phyloP scores from a whole-genome alignment of 805 yeast species.

The Kregervanrija fluxuum region DNA sequence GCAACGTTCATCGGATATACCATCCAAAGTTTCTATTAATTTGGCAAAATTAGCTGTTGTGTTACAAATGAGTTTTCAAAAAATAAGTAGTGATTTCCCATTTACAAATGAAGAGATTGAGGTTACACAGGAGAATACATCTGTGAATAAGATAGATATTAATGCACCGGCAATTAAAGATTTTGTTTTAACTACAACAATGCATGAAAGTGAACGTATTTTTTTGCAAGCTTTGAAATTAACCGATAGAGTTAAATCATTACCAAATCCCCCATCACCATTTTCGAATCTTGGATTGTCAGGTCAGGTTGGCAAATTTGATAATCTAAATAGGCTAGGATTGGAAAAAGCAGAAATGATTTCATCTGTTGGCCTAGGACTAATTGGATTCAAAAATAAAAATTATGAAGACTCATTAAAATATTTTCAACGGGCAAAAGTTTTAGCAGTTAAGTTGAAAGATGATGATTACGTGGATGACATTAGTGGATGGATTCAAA shows the following conservation, averaged over 20 bases:
- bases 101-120: slow-evolving; percentile 6
- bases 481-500: slow-evolving; percentile 10
- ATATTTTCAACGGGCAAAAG: slow-evolving; percentile 12
- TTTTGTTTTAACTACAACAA: slow-evolving; percentile 11
- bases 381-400: slow-evolving; percentile 10
- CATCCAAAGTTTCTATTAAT: slow-evolving; percentile 12
- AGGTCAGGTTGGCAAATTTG: too few relatives aligned
- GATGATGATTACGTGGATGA: slow-evolving; percentile 12
- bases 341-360: slow-evolving; percentile 18
- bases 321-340: slow-evolving; percentile 1
- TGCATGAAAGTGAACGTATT: slow-evolving; percentile 11
- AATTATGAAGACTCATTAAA: slow-evolving; percentile 6
- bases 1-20: slow-evolving; percentile 15
- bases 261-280: too few relatives aligned
- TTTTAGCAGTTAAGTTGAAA: slow-evolving; percentile 9
- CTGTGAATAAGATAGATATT: slow-evolving; percentile 6
- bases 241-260: slow-evolving; percentile 10
- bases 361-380: slow-evolving; percentile 15
- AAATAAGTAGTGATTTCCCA: slow-evolving; percentile 7
- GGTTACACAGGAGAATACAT: slow-evolving; percentile 8
- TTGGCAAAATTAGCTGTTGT: slow-evolving; percentile 15
- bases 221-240: slow-evolving; percentile 9
- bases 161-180: slow-evolving; percentile 11
- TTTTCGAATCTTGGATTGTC: too few relatives aligned
- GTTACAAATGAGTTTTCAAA: slow-evolving; percentile 11